phyloP scores from a whole-genome alignment of 2,329 filamentous ascomycete species.

The Alternaria gansuensis region DNA sequence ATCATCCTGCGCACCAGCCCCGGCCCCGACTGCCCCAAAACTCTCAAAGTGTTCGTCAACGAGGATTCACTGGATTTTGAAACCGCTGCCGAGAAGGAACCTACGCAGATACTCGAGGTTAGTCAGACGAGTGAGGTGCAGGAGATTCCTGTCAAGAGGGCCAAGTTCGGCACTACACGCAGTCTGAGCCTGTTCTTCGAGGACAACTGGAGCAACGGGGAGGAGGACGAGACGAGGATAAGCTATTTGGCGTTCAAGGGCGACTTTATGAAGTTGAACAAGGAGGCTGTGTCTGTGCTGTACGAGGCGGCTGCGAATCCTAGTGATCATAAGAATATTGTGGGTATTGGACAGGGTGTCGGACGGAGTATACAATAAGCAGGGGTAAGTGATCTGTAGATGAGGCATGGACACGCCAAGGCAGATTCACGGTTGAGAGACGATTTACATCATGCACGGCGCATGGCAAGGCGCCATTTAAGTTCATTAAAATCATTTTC shows the following conservation, averaged over 20 bases:
- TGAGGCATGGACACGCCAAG: neutral
- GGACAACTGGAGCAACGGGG: conserved; percentile 81
- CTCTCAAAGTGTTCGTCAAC: conserved; percentile 88
- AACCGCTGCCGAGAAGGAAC: conserved; percentile 71
- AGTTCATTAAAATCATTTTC: neutral
- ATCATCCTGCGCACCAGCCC: conserved; percentile 84
- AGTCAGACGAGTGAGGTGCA: conserved; percentile 82
- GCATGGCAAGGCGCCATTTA: neutral
- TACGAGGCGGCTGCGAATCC: conserved; percentile 97
- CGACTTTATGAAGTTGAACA: conserved; percentile 86
- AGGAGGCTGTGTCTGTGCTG: conserved; percentile 83
- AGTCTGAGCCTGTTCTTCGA: conserved; percentile 86
- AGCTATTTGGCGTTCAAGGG: conserved; percentile 92
- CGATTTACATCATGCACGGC: neutral
- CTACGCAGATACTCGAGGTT: conserved; percentile 80
- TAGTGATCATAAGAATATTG: conserved; percentile 73
- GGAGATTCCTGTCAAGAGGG: conserved; percentile 87
- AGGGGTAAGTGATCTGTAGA: neutral
- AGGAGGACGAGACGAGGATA: conserved; percentile 80
- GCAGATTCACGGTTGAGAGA: neutral
- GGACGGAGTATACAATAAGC: conserved; percentile 48
- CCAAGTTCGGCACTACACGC: conserved; percentile 85
- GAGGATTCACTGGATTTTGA: conserved; percentile 82
- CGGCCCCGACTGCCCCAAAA: conserved; percentile 75
- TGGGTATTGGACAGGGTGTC: conserved; percentile 50